These are phyloP conservation scores for Wallacemonas sp. DNA, from an alignment of 208 protist species.

Conservation along the genomic window DNA sequence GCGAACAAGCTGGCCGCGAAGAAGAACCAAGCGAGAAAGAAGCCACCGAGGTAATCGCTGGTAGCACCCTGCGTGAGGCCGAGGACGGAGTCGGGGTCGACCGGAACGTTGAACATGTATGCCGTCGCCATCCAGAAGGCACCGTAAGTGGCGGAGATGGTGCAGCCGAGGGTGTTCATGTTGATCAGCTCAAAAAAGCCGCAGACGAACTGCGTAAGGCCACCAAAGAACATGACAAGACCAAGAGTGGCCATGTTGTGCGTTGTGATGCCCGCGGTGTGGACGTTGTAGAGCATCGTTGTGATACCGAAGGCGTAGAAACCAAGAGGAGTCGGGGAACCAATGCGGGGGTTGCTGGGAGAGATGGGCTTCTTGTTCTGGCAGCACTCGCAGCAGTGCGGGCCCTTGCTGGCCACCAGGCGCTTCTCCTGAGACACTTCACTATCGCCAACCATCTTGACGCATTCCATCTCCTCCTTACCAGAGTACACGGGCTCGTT, in stretches of 20 bases:
- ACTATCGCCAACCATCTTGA: neutral
- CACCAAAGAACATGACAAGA: slow-evolving; percentile 38
- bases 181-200: slow-evolving; percentile 50
- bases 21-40: slow-evolving; percentile 42
- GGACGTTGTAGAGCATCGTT: slow-evolving; percentile 34
- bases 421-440: neutral
- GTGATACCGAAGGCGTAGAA: slow-evolving; percentile 54
- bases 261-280: slow-evolving; percentile 23
- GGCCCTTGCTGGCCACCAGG: neutral
- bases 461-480: neutral
- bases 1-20: slow-evolving; percentile 26
- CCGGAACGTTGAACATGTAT: slow-evolving; percentile 5
- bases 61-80: slow-evolving; percentile 12
- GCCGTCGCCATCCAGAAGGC: slow-evolving; percentile 47
- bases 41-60: slow-evolving; percentile 30
- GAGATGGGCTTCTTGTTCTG: slow-evolving; percentile 18
- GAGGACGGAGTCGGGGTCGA: neutral
- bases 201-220: slow-evolving; percentile 32
- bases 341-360: slow-evolving; percentile 28
- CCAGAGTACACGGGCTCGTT: too few relatives aligned
- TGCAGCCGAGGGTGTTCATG: slow-evolving; percentile 42
- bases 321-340: slow-evolving; percentile 31
- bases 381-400: slow-evolving; percentile 18
- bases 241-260: slow-evolving; percentile 35
- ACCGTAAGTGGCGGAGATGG: slow-evolving; percentile 38